Conservation (phyloP, 1,284 basidiomycete genomes). For the Psilocybe mexicana region DNA sequence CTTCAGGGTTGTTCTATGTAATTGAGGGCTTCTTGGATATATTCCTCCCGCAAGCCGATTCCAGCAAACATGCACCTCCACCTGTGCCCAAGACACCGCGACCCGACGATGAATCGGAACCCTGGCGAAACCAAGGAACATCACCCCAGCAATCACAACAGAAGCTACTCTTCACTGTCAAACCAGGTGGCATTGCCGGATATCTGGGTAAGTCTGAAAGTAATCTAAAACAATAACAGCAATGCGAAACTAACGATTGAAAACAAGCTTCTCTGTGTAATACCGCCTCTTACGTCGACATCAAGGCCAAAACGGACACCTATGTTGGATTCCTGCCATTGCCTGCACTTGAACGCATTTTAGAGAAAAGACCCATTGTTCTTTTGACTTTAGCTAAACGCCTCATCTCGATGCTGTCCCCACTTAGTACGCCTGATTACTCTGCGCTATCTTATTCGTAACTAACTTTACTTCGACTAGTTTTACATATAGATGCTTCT, state of each 20-base stretch:
- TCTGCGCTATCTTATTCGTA: neutral
- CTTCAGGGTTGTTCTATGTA: conserved; percentile 89
- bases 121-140: conserved; percentile 20
- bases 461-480: conserved; percentile 39
- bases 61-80: conserved; percentile 18
- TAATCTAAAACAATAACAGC: neutral
- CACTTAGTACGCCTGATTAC: conserved; percentile 60
- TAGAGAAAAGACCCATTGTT: conserved; percentile 95
- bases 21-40: conserved; percentile 98
- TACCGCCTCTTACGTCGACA: conserved; percentile 94
- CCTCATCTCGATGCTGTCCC: conserved; percentile 90
- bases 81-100: conserved; percentile 22
- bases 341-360: conserved; percentile 83
- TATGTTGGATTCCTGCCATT: conserved; percentile 96
- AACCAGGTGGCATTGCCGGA: conserved; percentile 97
- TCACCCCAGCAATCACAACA: conserved; percentile 31
- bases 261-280: conserved; percentile 81
- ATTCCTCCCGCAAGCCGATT: conserved; percentile 60
- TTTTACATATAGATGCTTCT: conserved; percentile 95
- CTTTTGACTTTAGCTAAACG: conserved; percentile 96
- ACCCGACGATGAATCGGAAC: conserved; percentile 22
- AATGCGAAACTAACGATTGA: conserved; percentile 6
- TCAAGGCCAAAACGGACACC: conserved; percentile 94
- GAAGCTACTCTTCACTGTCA: conserved; percentile 89
- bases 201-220: conserved; percentile 72